A percentile compares a stretch with the other conserved stretches of the same genome.
Conservation (phyloP, 140 eudicot genomes). For the Senecio squalidus region DNA sequence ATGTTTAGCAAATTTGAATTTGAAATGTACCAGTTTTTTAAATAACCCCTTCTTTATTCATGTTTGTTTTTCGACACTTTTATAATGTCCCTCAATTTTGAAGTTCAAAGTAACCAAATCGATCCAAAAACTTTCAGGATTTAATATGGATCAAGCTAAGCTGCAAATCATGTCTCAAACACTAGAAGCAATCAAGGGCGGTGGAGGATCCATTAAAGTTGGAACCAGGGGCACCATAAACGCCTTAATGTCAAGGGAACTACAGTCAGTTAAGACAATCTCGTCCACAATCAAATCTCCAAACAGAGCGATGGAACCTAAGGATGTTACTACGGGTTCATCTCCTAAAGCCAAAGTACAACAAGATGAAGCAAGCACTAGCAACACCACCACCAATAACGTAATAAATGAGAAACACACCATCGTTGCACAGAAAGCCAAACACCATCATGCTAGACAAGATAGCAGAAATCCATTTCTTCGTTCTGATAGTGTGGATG, state of each 20-base stretch:
- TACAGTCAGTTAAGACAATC: conserved; percentile 36
- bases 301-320: conserved; percentile 19
- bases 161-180: conserved; percentile 53
- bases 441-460: conserved; percentile 37
- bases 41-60: too few relatives aligned
- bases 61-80: background rate
- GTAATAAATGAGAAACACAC: conserved; percentile 12
- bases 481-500: conserved; percentile 52
- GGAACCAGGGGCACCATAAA: conserved; percentile 87
- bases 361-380: conserved; percentile 65
- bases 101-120: background rate
- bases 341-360: conserved; percentile 31
- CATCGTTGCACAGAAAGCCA: conserved; percentile 31
- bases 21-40: background rate
- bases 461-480: conserved; percentile 56
- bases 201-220: conserved; percentile 91
- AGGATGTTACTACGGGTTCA: conserved; percentile 19
- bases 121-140: background rate
- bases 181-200: conserved; percentile 78
- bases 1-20: too few relatives aligned
- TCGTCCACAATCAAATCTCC: conserved; percentile 14
- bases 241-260: conserved; percentile 77
- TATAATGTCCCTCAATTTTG: too few relatives aligned
- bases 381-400: conserved; percentile 14
- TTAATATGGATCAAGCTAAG: background rate